A percentile compares a stretch with the other conserved stretches of the same genome.
Conservation (phyloP, 129 eudicot genomes). For the Artemisia argyi region DNA sequence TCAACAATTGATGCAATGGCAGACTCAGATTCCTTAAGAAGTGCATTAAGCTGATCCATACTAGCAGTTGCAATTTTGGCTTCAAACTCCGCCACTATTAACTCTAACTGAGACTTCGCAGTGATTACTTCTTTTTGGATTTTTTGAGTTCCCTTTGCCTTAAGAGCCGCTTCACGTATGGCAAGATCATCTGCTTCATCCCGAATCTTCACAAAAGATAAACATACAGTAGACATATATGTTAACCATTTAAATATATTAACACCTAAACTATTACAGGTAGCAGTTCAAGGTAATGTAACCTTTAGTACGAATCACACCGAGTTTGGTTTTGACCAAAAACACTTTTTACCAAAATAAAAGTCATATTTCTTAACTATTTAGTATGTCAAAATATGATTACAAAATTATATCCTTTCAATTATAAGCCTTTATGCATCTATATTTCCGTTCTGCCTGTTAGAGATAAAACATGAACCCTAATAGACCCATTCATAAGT, state of each 20-base stretch:
- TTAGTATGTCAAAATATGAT: too few relatives aligned
- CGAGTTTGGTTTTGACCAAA: not conserved
- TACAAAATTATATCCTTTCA: not conserved
- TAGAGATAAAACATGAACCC: conserved; percentile 4
- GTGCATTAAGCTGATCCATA: conserved; percentile 47
- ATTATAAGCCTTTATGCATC: too few relatives aligned
- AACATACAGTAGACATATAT: conserved; percentile 13
- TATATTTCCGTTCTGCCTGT: not conserved
- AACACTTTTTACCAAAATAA: not conserved
- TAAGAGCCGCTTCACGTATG: conserved; percentile 65
- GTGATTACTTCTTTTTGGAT: conserved; percentile 44
- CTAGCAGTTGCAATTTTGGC: conserved; percentile 40
- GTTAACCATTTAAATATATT: conserved; percentile 8
- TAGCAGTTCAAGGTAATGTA: too few relatives aligned
- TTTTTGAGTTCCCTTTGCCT: conserved; percentile 67
- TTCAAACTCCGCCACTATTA: conserved; percentile 60
- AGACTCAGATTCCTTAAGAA: conserved; percentile 72
- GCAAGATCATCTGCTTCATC: conserved; percentile 78
- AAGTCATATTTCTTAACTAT: too few relatives aligned
- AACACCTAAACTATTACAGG: not conserved
- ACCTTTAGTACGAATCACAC: too few relatives aligned
- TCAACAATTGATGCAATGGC: conserved; percentile 61
- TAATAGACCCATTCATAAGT: conserved; percentile 1
- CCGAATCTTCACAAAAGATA: conserved; percentile 44
- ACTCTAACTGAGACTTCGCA: conserved; percentile 55